A percentile compares a stretch with the other conserved stretches of the same genome.
Conservation (phyloP, 140 eudicot genomes). For the Ambrosia hybrid region DNA sequence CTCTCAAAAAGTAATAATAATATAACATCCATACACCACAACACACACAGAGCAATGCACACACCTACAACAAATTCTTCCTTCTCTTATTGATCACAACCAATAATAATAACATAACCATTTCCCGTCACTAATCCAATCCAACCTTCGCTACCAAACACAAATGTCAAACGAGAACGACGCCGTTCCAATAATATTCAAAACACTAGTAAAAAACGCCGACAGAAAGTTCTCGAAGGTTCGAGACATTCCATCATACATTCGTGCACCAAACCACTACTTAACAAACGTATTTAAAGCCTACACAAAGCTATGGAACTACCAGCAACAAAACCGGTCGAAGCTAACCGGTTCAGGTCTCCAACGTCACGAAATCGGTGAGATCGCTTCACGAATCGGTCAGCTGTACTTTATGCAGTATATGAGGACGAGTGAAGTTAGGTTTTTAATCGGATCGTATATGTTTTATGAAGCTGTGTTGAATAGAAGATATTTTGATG, state of each 20-base stretch:
- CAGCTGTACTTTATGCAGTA: slow-evolving; percentile 86
- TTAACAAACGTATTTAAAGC: slow-evolving; percentile 77
- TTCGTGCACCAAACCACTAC: slow-evolving; percentile 50
- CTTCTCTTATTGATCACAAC: slow-evolving; percentile 10
- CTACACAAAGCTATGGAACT: slow-evolving; percentile 72
- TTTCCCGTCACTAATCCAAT: slow-evolving; percentile 1
- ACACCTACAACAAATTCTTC: neutral
- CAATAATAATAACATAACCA: neutral
- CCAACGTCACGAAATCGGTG: slow-evolving; percentile 91
- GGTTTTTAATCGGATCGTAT: slow-evolving; percentile 78
- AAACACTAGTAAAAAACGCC: slow-evolving; percentile 62
- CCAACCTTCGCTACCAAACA: too few species aligned
- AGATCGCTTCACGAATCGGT: slow-evolving; percentile 95
- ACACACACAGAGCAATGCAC: neutral
- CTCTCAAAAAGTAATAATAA: neutral
- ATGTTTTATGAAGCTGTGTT: slow-evolving; percentile 82
- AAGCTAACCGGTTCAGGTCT: slow-evolving; percentile 60
- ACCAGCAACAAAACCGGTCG: slow-evolving; percentile 62
- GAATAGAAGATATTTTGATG: slow-evolving; percentile 67
- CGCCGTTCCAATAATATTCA: slow-evolving; percentile 55
- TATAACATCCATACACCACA: neutral
- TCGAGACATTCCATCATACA: slow-evolving; percentile 71
- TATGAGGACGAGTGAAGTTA: slow-evolving; percentile 79
- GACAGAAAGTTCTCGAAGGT: slow-evolving; percentile 81
- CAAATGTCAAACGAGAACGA: slow-evolving; percentile 18